These are phyloP conservation scores for Salix brachista DNA, from an alignment of 345 rosid genomes.

Conservation along the genomic window DNA sequence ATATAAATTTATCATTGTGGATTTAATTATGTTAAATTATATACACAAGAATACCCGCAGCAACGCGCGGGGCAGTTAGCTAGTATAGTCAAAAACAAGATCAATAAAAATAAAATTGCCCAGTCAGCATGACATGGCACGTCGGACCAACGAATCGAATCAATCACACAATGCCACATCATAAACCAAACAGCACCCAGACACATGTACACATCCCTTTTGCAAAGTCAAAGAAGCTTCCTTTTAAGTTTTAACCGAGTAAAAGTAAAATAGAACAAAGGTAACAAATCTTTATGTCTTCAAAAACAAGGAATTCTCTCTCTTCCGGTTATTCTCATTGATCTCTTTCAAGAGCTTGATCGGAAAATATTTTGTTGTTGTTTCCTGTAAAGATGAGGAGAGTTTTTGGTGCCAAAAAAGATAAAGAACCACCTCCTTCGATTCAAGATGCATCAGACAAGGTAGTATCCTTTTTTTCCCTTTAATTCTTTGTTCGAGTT, in stretches of 20 bases:
- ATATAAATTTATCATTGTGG: no score
- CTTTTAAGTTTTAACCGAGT: not conserved
- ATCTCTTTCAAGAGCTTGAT: not conserved
- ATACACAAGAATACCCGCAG: no score
- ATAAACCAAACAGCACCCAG: not conserved
- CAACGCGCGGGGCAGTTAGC: no score
- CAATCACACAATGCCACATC: not conserved
- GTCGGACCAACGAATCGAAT: not conserved
- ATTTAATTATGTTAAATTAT: no score
- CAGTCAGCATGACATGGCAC: not conserved
- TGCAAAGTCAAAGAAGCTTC: not conserved
- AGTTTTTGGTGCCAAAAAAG: constrained; percentile 82
- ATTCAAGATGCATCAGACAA: constrained; percentile 77
- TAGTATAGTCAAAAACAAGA: no score
- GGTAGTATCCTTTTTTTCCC: constrained; percentile 31
- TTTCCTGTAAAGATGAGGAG: constrained; percentile 53
- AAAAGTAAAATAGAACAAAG: not conserved
- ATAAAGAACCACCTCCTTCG: constrained; percentile 92
- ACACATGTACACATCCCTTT: not conserved
- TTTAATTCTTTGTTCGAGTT: not conserved
- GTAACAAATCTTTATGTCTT: not conserved
- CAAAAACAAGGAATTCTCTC: not conserved
- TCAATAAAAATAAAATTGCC: not conserved
- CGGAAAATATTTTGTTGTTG: not conserved
- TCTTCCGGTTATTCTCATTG: not conserved